phyloP scores from a whole-genome alignment of 805 yeast species.

The Candida boleticola region DNA sequence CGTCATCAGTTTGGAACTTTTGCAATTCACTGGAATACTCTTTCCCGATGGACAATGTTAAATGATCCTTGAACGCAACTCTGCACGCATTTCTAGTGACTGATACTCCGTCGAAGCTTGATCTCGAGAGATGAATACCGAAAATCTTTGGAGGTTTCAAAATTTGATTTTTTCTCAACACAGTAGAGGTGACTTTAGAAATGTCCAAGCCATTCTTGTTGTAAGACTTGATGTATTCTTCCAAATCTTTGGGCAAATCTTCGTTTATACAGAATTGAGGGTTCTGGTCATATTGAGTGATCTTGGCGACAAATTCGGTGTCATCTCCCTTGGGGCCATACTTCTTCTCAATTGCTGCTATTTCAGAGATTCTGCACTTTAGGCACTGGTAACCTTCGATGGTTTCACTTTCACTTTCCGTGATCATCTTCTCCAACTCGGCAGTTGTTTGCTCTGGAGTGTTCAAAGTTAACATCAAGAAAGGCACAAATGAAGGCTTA shows the following conservation, averaged over 20 bases:
- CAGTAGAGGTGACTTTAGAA: constrained; percentile 54
- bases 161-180: constrained; percentile 62
- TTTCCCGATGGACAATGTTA: constrained; percentile 48
- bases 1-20: constrained; percentile 27
- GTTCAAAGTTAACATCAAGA: constrained; percentile 69
- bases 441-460: constrained; percentile 59
- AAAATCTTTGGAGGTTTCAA: constrained; percentile 68
- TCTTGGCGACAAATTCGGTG: constrained; percentile 15
- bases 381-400: constrained; percentile 80
- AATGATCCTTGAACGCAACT: constrained; percentile 59
- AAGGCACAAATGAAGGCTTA: constrained; percentile 55
- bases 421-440: constrained; percentile 52
- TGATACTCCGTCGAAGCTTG: constrained; percentile 66
- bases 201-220: constrained; percentile 43
- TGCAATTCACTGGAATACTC: constrained; percentile 36
- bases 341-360: constrained; percentile 27
- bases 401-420: constrained; percentile 59
- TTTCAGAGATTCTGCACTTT: constrained; percentile 52
- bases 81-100: constrained; percentile 74
- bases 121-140: constrained; percentile 82
- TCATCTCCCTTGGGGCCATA: constrained; percentile 12
- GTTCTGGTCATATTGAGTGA: constrained; percentile 34
- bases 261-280: constrained; percentile 55
- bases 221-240: constrained; percentile 47
- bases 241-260: constrained; percentile 54